These are phyloP conservation scores for Drechmeria coniospora DNA, from an alignment of 2,329 filamentous ascomycete species.

Conservation along the genomic window DNA sequence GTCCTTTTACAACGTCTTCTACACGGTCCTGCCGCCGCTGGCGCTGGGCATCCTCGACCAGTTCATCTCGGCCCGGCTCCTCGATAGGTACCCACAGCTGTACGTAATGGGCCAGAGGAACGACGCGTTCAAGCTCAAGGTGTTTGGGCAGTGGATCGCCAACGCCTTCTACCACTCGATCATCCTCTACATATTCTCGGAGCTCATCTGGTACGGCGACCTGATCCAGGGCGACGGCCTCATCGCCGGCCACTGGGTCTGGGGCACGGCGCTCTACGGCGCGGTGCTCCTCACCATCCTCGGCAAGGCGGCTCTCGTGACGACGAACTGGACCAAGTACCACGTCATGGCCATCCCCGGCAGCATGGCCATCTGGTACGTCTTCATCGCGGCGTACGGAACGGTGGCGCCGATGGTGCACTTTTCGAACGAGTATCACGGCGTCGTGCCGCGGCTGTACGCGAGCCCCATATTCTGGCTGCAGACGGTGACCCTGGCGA, in stretches of 20 bases:
- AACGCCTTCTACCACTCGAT: conserved; percentile 95
- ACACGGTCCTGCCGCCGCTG: conserved; percentile 84
- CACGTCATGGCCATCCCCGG: conserved; percentile 90
- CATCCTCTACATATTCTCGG: conserved; percentile 72
- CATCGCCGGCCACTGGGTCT: conserved; percentile 88
- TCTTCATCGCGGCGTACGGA: conserved; percentile 77
- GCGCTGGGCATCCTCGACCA: conserved; percentile 95
- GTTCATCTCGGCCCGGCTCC: conserved; percentile 82
- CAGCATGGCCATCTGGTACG: conserved; percentile 80
- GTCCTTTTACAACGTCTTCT: conserved; percentile 99
- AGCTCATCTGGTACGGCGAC: conserved; percentile 71
- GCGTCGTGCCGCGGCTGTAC: conserved; percentile 69
- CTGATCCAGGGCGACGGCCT: conserved; percentile 65
- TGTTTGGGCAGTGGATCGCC: conserved; percentile 81
- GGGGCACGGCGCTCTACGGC: conserved; percentile 90
- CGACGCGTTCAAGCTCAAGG: conserved; percentile 82
- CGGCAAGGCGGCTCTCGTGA: conserved; percentile 85
- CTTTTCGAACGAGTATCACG: conserved; percentile 72
- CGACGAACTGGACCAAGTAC: conserved; percentile 98
- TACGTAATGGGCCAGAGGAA: conserved; percentile 90
- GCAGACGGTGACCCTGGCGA: conserved; percentile 66
- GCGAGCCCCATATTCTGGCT: conserved; percentile 78
- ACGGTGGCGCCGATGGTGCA: conserved; percentile 68
- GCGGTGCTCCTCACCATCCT: conserved; percentile 86
- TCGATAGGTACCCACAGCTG: conserved; percentile 91